Evolutionary conservation across 495 filamentous ascomycete species (phyloP).

Genomic region (Chaetomium fimeti): DNA sequence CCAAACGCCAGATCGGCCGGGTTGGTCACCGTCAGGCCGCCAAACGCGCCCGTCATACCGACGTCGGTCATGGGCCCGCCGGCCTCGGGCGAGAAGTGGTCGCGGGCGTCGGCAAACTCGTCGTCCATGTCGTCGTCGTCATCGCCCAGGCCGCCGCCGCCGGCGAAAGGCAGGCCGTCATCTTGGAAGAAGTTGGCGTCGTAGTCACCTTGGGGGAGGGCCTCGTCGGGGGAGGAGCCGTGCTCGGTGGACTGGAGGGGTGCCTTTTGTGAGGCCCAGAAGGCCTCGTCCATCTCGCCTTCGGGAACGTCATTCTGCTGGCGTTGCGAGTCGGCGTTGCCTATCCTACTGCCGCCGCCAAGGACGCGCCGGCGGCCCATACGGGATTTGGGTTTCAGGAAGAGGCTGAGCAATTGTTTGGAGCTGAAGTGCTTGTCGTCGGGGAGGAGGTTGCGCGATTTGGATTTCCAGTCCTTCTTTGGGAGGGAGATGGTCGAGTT

Average conservation of each 20-base stretch:
- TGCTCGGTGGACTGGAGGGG: conserved; percentile 34
- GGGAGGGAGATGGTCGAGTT: conserved; percentile 78
- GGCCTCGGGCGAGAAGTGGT: conserved; percentile 77
- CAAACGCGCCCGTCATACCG: conserved; percentile 50
- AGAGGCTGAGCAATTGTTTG: conserved; percentile 79
- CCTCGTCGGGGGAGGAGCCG: conserved; percentile 34
- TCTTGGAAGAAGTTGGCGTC: conserved; percentile 98
- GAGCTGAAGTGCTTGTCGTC: conserved; percentile 99
- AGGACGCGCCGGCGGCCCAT: conserved; percentile 54
- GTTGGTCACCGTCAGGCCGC: conserved; percentile 51
- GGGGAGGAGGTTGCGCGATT: conserved; percentile 86
- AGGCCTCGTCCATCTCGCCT: conserved; percentile 87
- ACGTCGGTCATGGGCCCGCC: conserved; percentile 49
- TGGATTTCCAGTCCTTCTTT: conserved; percentile 93
- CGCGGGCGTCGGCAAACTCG: conserved; percentile 86
- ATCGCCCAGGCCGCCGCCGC: conserved; percentile 59
- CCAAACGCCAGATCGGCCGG: conserved; percentile 70
- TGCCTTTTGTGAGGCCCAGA: conserved; percentile 83
- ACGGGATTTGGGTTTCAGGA: conserved; percentile 89
- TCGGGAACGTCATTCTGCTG: conserved; percentile 55
- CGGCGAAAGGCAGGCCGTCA: conserved; percentile 76
- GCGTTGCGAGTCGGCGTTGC: conserved; percentile 37
- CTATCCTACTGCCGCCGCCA: conserved; percentile 32
- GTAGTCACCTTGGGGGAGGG: conserved; percentile 66
- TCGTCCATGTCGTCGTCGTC: conserved; percentile 72